These are phyloP conservation scores for Moelleriella libera DNA, from an alignment of 2,329 filamentous ascomycete species.

Conservation along the genomic window DNA sequence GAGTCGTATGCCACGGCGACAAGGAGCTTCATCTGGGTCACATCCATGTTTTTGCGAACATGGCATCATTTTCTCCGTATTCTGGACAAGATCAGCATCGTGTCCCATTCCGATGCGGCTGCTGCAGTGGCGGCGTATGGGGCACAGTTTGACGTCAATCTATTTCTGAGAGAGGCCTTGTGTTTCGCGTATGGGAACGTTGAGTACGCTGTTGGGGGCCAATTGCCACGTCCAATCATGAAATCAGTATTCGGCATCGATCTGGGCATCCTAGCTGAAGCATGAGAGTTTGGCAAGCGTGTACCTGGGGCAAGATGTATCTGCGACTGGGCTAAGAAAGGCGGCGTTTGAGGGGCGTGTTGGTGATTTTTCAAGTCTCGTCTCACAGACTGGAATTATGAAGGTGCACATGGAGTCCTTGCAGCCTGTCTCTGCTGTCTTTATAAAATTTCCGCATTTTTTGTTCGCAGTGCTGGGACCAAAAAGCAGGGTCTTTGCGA, in stretches of 20 bases:
- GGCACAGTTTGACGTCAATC: constrained; percentile 11
- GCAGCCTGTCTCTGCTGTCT: too few species aligned
- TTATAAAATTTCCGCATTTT: too few species aligned
- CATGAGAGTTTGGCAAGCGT: not conserved
- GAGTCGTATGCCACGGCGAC: constrained; percentile 10
- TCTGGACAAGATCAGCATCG: not conserved
- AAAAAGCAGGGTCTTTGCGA: too few species aligned
- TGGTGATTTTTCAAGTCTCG: too few species aligned
- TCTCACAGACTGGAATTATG: too few species aligned
- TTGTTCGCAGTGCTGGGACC: too few species aligned
- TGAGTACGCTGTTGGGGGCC: constrained; percentile 13
- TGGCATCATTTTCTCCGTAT: constrained; percentile 10
- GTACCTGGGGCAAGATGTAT: too few species aligned
- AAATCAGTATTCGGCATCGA: constrained; percentile 9
- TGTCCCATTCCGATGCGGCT: too few species aligned
- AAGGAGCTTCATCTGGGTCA: constrained; percentile 16
- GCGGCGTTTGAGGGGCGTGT: too few species aligned
- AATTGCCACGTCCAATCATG: constrained; percentile 16
- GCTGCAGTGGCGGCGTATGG: constrained; percentile 1
- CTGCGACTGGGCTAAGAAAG: too few species aligned
- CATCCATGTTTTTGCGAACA: constrained; percentile 12
- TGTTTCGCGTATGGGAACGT: constrained; percentile 16
- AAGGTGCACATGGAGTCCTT: too few species aligned
- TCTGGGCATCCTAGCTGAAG: not conserved
- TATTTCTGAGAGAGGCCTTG: constrained; percentile 14